These are phyloP conservation scores for Chlorella sp. DNA, from an alignment of 139 green algal species.

Conservation along the genomic window DNA sequence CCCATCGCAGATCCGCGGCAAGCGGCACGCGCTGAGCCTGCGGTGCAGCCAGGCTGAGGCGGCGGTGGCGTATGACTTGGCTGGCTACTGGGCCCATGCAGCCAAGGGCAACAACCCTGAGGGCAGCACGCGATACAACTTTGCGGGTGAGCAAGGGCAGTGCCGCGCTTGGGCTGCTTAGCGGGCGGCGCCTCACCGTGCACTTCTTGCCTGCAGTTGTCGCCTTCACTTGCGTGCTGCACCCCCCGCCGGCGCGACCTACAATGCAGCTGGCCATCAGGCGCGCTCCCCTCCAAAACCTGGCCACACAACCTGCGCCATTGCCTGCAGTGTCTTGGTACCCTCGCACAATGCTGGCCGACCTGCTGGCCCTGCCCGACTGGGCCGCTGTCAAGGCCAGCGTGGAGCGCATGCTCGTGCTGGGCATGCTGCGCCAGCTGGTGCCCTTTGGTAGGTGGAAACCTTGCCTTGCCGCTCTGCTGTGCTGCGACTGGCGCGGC, in stretches of 20 bases:
- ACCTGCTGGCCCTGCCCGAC: slow-evolving; percentile 1
- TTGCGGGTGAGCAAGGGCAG: too few relatives aligned
- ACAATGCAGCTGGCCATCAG: too few relatives aligned
- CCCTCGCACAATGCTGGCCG: background rate
- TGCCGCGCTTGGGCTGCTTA: too few relatives aligned
- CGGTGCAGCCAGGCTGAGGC: slow-evolving; percentile 16
- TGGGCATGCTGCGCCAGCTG: background rate
- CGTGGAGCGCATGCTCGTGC: background rate
- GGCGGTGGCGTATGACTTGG: slow-evolving; percentile 8
- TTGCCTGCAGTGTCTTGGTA: background rate
- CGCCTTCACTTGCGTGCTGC: too few relatives aligned
- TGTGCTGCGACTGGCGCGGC: background rate
- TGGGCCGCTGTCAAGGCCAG: background rate
- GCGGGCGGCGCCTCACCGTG: too few relatives aligned
- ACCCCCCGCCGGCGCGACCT: too few relatives aligned
- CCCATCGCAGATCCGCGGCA: slow-evolving; percentile 3
- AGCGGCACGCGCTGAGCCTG: slow-evolving; percentile 15
- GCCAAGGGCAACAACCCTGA: slow-evolving; percentile 15
- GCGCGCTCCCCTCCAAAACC: background rate
- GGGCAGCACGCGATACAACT: slow-evolving; percentile 12
- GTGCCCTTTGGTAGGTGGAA: slow-evolving; percentile 21
- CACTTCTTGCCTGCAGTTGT: too few relatives aligned
- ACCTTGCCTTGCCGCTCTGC: too few relatives aligned
- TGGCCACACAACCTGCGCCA: background rate
- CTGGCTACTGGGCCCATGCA: background rate